Percentiles rank a stretch among this genome's conserved stretches.
phyloP scores from a whole-genome alignment of 176 grass and related monocot species.

The Phragmites australis region DNA sequence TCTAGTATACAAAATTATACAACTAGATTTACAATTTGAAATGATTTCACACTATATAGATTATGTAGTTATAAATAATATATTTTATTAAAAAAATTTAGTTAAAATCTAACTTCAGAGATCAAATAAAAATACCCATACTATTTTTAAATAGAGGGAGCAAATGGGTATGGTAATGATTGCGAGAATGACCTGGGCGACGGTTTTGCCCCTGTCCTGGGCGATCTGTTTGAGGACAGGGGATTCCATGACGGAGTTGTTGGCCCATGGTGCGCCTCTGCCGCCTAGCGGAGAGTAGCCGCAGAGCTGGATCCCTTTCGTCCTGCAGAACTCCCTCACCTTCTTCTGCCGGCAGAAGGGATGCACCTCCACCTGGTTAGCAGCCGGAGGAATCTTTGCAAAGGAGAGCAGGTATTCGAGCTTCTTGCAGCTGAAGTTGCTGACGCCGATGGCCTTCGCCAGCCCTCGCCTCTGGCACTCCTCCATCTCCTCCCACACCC shows the following conservation, averaged over 20 bases:
- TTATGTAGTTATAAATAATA: no score
- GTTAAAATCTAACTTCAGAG: no score
- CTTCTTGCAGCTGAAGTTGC: constrained; percentile 42
- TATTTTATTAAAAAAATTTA: no score
- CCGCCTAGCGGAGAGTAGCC: constrained; percentile 53
- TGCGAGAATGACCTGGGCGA: constrained; percentile 39
- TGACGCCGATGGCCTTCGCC: constrained; percentile 25
- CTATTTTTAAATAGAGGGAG: no score
- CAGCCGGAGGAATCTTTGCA: background rate
- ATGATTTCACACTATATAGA: no score
- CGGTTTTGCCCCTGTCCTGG: constrained; percentile 25
- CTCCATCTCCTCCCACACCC: constrained; percentile 30
- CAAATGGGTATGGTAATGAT: no score
- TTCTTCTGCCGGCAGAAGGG: constrained; percentile 54
- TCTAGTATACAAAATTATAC: no score
- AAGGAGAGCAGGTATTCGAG: constrained; percentile 5
- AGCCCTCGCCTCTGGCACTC: constrained; percentile 32
- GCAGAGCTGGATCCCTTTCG: constrained; percentile 40
- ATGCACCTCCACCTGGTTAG: constrained; percentile 47
- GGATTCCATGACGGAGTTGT: constrained; percentile 11
- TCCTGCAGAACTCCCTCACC: constrained; percentile 42
- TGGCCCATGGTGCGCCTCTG: constrained; percentile 34
- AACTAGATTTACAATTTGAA: no score
- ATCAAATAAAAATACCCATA: no score
- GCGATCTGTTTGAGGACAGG: constrained; percentile 44